Percentiles rank a stretch among this genome's conserved stretches.
Evolutionary conservation across 441 rosid species (phyloP).

Genomic region (Arabidopsis hybrid): DNA sequence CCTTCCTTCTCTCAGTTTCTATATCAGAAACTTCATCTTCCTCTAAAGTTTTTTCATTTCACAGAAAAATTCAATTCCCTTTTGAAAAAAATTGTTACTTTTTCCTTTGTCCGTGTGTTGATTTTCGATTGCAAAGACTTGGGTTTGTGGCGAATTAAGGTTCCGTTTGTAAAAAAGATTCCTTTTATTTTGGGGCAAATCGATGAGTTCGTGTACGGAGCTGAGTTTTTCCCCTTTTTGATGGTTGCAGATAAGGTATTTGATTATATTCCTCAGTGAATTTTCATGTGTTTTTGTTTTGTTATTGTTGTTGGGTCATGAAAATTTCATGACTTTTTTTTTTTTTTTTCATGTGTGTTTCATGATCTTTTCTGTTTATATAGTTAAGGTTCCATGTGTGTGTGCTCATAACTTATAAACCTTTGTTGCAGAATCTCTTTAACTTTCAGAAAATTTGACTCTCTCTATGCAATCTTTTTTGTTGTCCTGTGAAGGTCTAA

Average conservation of each 20-base stretch:
- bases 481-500: constrained; percentile 14
- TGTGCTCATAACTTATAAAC: constrained; percentile 21
- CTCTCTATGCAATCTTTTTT: constrained; percentile 4
- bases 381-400: constrained; percentile 36
- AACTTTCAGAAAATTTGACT: background rate
- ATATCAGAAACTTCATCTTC: constrained; percentile 20
- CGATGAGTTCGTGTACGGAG: constrained; percentile 34
- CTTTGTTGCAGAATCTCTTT: constrained; percentile 1
- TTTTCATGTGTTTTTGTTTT: constrained; percentile 44
- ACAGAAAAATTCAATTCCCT: background rate
- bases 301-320: constrained; percentile 36
- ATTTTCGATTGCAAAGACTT: constrained; percentile 24
- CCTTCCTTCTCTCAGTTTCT: constrained; percentile 40
- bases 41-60: constrained; percentile 11
- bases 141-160: background rate
- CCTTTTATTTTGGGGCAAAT: constrained; percentile 9
- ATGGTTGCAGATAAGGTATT: constrained; percentile 49
- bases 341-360: constrained; percentile 18
- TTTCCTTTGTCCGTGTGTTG: constrained; percentile 11
- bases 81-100: background rate
- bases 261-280: constrained; percentile 50
- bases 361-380: constrained; percentile 40
- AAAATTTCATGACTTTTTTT: constrained; percentile 34
- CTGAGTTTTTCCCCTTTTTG: constrained; percentile 19
- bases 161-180: constrained; percentile 12